Conservation (phyloP, 768 basidiomycete genomes). For the Russula virescens region DNA sequence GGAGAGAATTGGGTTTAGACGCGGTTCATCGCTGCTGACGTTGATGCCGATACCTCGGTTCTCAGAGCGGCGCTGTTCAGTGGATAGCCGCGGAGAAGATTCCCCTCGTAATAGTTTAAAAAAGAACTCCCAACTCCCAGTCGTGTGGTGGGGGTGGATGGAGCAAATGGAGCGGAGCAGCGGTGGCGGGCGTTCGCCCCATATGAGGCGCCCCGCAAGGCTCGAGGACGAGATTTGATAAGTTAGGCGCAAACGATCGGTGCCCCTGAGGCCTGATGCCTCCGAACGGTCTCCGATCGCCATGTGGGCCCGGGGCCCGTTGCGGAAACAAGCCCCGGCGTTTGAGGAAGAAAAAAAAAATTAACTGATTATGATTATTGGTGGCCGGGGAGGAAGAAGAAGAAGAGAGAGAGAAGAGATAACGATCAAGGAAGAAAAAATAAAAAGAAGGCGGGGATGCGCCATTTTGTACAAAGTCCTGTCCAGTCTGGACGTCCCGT, state of each 20-base stretch:
- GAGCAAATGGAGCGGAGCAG: too few relatives aligned
- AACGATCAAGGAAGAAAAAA: background rate
- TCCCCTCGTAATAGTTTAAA: background rate
- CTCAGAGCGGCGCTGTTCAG: background rate
- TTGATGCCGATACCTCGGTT: constrained; percentile 10
- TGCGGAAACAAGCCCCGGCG: background rate
- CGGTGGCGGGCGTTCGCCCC: background rate
- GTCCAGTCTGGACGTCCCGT: too few relatives aligned
- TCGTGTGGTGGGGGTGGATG: too few relatives aligned
- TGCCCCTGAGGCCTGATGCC: background rate
- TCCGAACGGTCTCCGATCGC: background rate
- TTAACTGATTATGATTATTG: background rate
- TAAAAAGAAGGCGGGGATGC: background rate
- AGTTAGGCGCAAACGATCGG: background rate
- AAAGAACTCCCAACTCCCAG: too few relatives aligned
- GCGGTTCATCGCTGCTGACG: constrained; percentile 9
- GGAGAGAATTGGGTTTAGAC: background rate
- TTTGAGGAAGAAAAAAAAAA: too few relatives aligned
- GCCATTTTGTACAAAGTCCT: too few relatives aligned
- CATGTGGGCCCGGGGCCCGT: background rate
- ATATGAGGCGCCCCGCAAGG: too few relatives aligned
- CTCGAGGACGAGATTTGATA: too few relatives aligned
- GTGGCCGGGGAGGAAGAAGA: background rate
- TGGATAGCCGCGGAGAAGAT: background rate
- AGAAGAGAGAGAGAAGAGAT: background rate